Evolutionary conservation across 192 early-diverging fungal species (phyloP).

Genomic region (Obelidium mucronatum): DNA sequence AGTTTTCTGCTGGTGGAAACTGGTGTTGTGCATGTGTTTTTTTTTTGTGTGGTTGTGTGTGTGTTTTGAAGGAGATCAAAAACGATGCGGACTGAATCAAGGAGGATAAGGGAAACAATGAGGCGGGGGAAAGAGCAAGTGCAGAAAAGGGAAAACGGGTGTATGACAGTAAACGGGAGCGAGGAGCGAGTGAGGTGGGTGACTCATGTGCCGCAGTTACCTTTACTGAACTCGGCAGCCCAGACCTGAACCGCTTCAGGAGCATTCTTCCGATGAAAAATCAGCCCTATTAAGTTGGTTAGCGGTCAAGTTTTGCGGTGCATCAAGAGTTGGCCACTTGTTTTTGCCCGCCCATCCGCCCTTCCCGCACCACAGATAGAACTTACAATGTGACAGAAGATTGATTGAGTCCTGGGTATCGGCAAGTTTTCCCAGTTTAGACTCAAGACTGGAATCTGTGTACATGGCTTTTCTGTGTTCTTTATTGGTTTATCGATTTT

Average conservation of each 20-base stretch:
- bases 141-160: neutral
- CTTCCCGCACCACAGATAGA: neutral
- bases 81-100: too few relatives aligned
- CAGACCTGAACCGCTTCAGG: constrained; percentile 42
- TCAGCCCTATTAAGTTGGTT: constrained; percentile 44
- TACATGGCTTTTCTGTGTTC: neutral
- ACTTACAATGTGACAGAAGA: constrained; percentile 48
- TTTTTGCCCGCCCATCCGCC: too few relatives aligned
- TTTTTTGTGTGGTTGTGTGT: neutral
- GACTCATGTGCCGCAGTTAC: too few relatives aligned
- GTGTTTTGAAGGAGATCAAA: neutral
- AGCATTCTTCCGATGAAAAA: constrained; percentile 53
- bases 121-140: too few relatives aligned
- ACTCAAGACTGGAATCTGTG: constrained; percentile 31
- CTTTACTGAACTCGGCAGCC: constrained; percentile 48
- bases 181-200: too few relatives aligned
- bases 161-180: neutral
- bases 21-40: too few relatives aligned
- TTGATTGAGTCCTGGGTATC: constrained; percentile 54
- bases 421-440: constrained; percentile 47
- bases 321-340: too few relatives aligned
- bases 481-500: too few relatives aligned
- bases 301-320: neutral
- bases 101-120: too few relatives aligned
- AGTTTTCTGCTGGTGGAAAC: constrained; percentile 37